Evolutionary conservation across 352 stramenopile species (phyloP), one percentile per base, ranked within the genome.

Genomic region (Globisporangium lucens): DNA sequence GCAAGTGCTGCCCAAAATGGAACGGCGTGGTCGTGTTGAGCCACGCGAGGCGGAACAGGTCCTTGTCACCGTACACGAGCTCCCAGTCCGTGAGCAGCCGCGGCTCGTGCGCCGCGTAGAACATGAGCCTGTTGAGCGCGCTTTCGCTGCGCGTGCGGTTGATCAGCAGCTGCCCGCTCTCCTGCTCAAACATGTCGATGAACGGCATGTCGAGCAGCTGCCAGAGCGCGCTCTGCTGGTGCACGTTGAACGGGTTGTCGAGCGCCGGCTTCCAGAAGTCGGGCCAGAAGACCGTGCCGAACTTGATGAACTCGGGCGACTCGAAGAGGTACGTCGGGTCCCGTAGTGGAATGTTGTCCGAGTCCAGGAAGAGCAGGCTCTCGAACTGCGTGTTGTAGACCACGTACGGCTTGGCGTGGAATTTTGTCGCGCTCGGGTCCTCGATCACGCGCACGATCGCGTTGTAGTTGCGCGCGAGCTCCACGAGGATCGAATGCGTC

Each of bases 21-120:
- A 88, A 89, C 20, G 75, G 66, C 17, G 70, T 69, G 24, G 71
- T 73, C 10, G 79, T 69, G 36, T 85, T 87, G 15, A 85, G 70
- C 81, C 81, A 89, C 13, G 81, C 79, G 22, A 88, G 70, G 0
- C 81, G 79, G 57, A 88, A 89, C 2, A 89, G 73, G 52, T 89
- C 79, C 30, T 89, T 89, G 74, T 89, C 81, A 4, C 79, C 81
- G 46, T 82, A 71, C 29, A 77, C 75, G 27, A 89, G 63, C 57
- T 72, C 52, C 13, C 81, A 69, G 5, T 53, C 61, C 27, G 75
- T 65, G 38, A 87, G 76, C 24, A 73, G 62, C 6, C 77, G 75
- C 12, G 80, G 76, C 2, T 38, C 57, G 59, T 83, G 71, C 33
- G 78, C 80, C 4, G 63, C 71, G 56, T 85, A 87, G 56, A 89